Conservation (phyloP, 2,329 filamentous ascomycete genomes). For the Onygenales sp. region DNA sequence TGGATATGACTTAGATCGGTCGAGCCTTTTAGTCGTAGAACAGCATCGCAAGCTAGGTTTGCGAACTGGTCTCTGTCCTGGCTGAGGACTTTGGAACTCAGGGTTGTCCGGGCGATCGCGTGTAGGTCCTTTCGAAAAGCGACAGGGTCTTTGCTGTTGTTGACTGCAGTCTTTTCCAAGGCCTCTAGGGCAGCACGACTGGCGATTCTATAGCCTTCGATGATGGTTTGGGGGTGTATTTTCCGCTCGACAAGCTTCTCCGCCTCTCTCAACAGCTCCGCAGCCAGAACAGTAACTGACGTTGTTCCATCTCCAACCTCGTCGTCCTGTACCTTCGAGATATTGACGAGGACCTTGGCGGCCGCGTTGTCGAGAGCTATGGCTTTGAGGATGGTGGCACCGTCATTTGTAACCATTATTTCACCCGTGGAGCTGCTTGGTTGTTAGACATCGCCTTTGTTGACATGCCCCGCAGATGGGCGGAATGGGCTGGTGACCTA, state of each 20-base stretch:
- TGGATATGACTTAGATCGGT: slow-evolving; percentile 96
- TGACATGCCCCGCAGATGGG: background rate
- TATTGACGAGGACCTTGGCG: slow-evolving; percentile 96
- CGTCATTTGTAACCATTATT: slow-evolving; percentile 98
- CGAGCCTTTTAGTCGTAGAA: slow-evolving; percentile 79
- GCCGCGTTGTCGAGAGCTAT: slow-evolving; percentile 98
- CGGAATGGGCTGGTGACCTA: slow-evolving; percentile 40
- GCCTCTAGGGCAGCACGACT: slow-evolving; percentile 78
- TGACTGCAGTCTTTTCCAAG: slow-evolving; percentile 72
- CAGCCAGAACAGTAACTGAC: slow-evolving; percentile 90
- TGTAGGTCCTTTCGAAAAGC: slow-evolving; percentile 84
- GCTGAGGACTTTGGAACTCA: slow-evolving; percentile 89
- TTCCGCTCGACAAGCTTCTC: slow-evolving; percentile 97
- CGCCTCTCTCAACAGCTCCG: slow-evolving; percentile 88
- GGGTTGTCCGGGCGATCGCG: slow-evolving; percentile 84
- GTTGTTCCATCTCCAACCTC: slow-evolving; percentile 98
- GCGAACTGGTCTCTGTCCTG: slow-evolving; percentile 92
- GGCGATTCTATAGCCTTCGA: slow-evolving; percentile 97
- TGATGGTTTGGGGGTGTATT: slow-evolving; percentile 98
- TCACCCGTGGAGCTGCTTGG: slow-evolving; percentile 71
- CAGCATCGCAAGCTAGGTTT: slow-evolving; percentile 79
- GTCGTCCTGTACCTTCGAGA: slow-evolving; percentile 98
- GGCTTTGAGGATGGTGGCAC: slow-evolving; percentile 94
- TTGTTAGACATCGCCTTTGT: background rate
- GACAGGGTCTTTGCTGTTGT: slow-evolving; percentile 75